Percentiles rank a stretch among this genome's conserved stretches.
These are phyloP conservation scores for Cydonia oblonga DNA, from an alignment of 331 rosid species.

Conservation along the genomic window DNA sequence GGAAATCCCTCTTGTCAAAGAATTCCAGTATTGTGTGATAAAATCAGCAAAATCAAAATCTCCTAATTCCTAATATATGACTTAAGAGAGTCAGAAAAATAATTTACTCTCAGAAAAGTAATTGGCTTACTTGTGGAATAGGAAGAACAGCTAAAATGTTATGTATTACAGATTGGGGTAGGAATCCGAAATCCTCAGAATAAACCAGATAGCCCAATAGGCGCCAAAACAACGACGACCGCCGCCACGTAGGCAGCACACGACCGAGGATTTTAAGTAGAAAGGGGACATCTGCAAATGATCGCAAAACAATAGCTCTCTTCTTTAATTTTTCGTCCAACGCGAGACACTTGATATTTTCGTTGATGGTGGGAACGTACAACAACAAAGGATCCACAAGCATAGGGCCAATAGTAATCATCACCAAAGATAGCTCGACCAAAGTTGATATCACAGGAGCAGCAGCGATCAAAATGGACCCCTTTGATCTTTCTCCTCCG, in stretches of 20 bases:
- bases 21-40: no score
- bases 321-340: not conserved
- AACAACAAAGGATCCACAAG: not conserved
- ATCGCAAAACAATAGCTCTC: not conserved
- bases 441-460: no score
- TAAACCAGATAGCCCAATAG: no score
- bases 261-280: not conserved
- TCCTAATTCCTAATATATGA: not conserved
- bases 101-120: no score
- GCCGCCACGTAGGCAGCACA: not conserved
- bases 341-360: not conserved
- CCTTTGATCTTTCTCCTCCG: no score
- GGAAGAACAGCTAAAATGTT: not conserved
- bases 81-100: not conserved
- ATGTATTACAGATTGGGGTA: no score
- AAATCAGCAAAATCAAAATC: not conserved
- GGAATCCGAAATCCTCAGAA: no score
- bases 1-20: no score
- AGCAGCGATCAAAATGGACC: no score
- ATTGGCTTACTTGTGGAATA: not conserved
- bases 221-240: not conserved
- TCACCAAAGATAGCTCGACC: no score
- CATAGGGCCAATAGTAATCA: accelerated
- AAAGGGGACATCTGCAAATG: not conserved
- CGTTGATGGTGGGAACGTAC: not conserved